phyloP scores from a whole-genome alignment of 192 early-diverging fungal species.

The Entrophospora sp. region DNA sequence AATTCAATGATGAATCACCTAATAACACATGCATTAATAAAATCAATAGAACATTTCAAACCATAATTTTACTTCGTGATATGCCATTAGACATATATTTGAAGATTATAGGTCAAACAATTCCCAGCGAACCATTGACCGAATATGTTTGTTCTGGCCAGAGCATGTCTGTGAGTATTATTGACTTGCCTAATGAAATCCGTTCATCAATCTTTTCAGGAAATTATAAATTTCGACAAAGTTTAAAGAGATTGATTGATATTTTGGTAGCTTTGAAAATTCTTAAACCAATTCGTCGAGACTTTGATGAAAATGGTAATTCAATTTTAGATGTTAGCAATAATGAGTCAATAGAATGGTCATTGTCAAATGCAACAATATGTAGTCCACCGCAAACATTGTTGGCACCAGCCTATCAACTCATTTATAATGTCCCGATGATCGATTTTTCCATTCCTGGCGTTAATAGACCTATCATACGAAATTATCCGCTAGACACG shows the following conservation, averaged over 20 bases:
- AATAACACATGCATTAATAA: not conserved
- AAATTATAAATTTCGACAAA: slow-evolving; percentile 19
- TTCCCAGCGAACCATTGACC: slow-evolving; percentile 10
- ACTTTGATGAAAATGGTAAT: slow-evolving; percentile 9
- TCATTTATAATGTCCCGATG: slow-evolving; percentile 15
- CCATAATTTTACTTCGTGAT: slow-evolving; percentile 22
- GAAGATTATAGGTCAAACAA: slow-evolving; percentile 26
- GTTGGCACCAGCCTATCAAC: slow-evolving; percentile 17
- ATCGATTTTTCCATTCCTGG: slow-evolving; percentile 20
- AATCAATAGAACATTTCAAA: slow-evolving; percentile 16
- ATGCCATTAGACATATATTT: slow-evolving; percentile 29
- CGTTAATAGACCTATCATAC: not conserved
- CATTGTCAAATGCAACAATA: not conserved
- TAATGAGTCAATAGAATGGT: not conserved
- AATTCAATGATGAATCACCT: slow-evolving; percentile 5
- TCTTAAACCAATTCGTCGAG: slow-evolving; percentile 2
- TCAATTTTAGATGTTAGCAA: not conserved
- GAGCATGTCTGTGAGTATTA: not conserved
- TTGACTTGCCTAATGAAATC: slow-evolving; percentile 2
- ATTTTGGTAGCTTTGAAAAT: slow-evolving; percentile 21
- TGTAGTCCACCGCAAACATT: slow-evolving; percentile 3
- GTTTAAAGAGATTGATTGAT: slow-evolving; percentile 20
- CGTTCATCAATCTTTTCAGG: slow-evolving; percentile 4
- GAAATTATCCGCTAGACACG: slow-evolving; percentile 15
- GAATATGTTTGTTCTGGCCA: slow-evolving; percentile 19